phyloP scores from a whole-genome alignment of 345 rosid species.

The Zanthoxylum bungeanum region DNA sequence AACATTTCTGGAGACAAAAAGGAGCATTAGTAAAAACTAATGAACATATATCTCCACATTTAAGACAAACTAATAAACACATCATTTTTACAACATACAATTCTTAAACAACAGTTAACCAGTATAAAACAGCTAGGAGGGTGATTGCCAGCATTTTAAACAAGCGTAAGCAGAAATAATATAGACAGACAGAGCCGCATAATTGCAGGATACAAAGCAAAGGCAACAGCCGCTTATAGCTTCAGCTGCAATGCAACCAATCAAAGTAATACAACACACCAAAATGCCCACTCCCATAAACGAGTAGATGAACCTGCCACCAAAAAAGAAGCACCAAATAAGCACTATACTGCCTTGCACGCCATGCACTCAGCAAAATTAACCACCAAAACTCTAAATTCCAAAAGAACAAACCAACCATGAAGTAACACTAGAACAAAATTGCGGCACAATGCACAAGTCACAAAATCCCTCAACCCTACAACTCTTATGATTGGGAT shows the following conservation, averaged over 20 bases:
- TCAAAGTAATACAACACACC: conserved; percentile 59
- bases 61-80: background rate
- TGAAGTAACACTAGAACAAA: background rate
- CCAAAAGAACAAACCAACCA: background rate
- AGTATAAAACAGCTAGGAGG: background rate
- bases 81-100: background rate
- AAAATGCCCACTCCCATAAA: conserved; percentile 85
- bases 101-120: background rate
- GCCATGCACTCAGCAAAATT: background rate
- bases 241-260: conserved; percentile 95
- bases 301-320: conserved; percentile 90
- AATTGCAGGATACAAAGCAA: conserved; percentile 85
- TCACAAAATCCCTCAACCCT: background rate
- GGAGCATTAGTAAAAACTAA: background rate
- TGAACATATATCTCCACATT: background rate
- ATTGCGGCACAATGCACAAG: too few relatives aligned
- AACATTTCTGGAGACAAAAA: background rate
- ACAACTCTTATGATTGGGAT: background rate
- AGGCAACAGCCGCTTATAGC: conserved; percentile 81
- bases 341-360: conserved; percentile 4
- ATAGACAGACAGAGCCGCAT: background rate
- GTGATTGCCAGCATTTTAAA: background rate
- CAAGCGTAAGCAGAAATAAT: conserved; percentile 1
- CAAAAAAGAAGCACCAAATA: conserved; percentile 18
- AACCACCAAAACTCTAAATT: conserved; percentile 2